Base-by-base conservation (phyloP, 164 flowering plant species). In the Chloranthus sessilifolius region DNA sequence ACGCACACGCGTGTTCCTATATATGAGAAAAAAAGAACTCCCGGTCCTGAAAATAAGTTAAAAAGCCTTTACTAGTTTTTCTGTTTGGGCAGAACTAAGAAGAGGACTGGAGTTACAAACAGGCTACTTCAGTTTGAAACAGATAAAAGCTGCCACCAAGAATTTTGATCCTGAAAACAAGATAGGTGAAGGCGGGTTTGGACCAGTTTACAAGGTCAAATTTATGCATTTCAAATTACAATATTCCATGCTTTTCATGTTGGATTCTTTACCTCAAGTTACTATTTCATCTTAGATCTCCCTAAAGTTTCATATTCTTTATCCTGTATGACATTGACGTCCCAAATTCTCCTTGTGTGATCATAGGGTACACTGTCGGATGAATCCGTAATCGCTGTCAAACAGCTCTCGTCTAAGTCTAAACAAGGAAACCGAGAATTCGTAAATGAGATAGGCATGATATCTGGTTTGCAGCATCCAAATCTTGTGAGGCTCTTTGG, bases 391-490 rank as follows among this genome's bases (percentile, higher is more conserved):
- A 69, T 81, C 45, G 88, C 88, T 29, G 82, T 78, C 5, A 81
- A 81, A 67, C 81, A 81, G 57, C 83, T 81, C 23, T 80, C 86
- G 11, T 66, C 83, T 7, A 71, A 65, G 52, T 79, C 83, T 48
- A 76, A 44, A 59, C 88, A 81, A 69, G 88, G 88, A 19, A 78
- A 74, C 43, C 83, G 83, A 21, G 88, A 81, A n/a, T n/a, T n/a
- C n/a, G n/a, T n/a, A n/a, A n/a, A n/a, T 54, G 88, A 81, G 69
- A 74, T 78, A 23, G 83, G 83, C 38, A 76, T 70, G 70, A 76
- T 81, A n/a, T 76, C 82, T 56, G 70, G 76, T 48, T 40, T 81
- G 45, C 81, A 78, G 47, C 87, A 81, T 54, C 83, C 81, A 12
- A 74, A 81, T 68, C 80, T 81, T 10, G 81, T 78, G 30, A 72